Base-by-base conservation (phyloP, 2,329 filamentous ascomycete genomes). In the Epichloe sp. region DNA sequence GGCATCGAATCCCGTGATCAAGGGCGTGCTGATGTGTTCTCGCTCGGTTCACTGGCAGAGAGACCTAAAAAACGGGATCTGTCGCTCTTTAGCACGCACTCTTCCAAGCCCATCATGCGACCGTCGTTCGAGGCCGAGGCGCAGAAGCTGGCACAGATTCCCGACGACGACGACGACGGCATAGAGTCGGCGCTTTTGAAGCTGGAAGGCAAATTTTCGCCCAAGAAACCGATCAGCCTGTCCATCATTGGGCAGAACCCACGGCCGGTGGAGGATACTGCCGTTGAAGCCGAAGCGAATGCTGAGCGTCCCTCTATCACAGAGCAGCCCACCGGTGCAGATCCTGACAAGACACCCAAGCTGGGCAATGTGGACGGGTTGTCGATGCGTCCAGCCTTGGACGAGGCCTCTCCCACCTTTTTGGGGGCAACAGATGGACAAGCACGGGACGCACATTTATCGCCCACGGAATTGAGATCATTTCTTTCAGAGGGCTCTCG, bases 101-200 rank as follows among this genome's bases (percentile, higher is more conserved):
- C 79, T 4, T 82, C 79, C 2, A 79, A 80, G 56, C 79, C 79
- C 0, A 68, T 73, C 2, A 80, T 82, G 77, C 75, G 79, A 4
- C 77, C 80, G 1, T 96, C 90, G 0, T 96, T 97, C 58, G 88
- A 97, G 65, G 84, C 79, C 3, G 89, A 95, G 60, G 88, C 94
- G 1, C 83, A 90, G 53, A 87, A 87, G 59, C 79, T 98, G 50
- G 88, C 90, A 2, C 83, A 86, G 51, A 87, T 97, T 26, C 88
- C 91, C 0, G 90, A 96, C 61, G 88, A 94, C 38, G 64, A 71
- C 15, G 78, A 83, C 54, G 87, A 94, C 61, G 88, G 88, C 6
- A 83, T 97, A 26, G 93, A 97, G 62, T 89, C 90, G n/a, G 88
- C 93, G 0, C 67, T 98, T 48, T 69, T 90, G 59, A 98, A 97